Percentiles rank a stretch among this genome's conserved stretches.
These are phyloP conservation scores for Spencermartinsiella ligniputridi DNA, from an alignment of 1,139 yeast species.

Conservation along the genomic window DNA sequence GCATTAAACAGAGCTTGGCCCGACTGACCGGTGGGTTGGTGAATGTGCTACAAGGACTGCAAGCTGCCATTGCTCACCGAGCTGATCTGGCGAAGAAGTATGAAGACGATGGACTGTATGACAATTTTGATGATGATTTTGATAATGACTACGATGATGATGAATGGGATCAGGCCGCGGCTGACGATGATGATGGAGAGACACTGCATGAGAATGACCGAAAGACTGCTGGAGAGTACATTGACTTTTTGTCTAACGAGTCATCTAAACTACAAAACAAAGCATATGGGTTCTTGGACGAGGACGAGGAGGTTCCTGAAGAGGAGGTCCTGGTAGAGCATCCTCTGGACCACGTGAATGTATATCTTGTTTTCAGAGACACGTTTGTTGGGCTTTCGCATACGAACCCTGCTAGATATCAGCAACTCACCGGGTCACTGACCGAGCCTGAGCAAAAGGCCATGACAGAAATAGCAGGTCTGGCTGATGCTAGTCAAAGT, in stretches of 20 bases:
- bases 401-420: conserved; percentile 29
- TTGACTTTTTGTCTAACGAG: conserved; percentile 29
- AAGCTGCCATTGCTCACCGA: conserved; percentile 61
- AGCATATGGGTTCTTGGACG: conserved; percentile 23
- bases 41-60: conserved; percentile 53
- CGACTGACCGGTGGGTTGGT: conserved; percentile 48
- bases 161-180: conserved; percentile 41
- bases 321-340: conserved; percentile 83
- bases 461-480: conserved; percentile 21
- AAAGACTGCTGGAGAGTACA: conserved; percentile 35
- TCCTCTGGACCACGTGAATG: conserved; percentile 69
- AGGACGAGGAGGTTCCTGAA: conserved; percentile 53
- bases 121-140: conserved; percentile 35
- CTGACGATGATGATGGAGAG: conserved; percentile 41
- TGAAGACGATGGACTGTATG: conserved; percentile 36
- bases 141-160: conserved; percentile 45
- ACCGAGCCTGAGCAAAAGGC: conserved; percentile 35
- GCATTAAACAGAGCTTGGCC: conserved; percentile 30
- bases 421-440: conserved; percentile 23
- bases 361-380: conserved; percentile 50
- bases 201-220: conserved; percentile 27
- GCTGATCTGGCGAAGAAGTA: conserved; percentile 47
- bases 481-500: conserved; percentile 15
- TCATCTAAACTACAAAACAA: conserved; percentile 19
- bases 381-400: conserved; percentile 36